Percentiles rank a stretch among this genome's conserved stretches.
Conservation (phyloP, 2,329 filamentous ascomycete species). For the Helotiales sp. region DNA sequence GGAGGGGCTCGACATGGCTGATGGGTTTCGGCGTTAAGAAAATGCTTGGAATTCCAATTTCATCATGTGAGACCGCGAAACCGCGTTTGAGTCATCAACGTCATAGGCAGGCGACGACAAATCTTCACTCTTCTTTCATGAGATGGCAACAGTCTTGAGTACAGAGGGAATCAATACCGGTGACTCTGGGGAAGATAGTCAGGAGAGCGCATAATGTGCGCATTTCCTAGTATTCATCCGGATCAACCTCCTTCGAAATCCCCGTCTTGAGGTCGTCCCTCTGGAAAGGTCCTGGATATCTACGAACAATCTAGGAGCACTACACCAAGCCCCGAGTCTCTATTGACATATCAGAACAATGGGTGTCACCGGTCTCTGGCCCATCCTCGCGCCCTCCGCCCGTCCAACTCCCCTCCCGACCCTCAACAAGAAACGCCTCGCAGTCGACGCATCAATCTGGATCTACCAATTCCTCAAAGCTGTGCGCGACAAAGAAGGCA, state of each 20-base stretch:
- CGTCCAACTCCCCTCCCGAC: conserved; percentile 96
- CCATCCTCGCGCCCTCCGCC: conserved; percentile 91
- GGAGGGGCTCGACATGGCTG: not conserved
- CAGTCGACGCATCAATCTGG: conserved; percentile 98
- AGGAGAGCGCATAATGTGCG: conserved; percentile 21
- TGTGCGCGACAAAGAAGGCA: conserved; percentile 97
- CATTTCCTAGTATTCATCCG: conserved; percentile 4
- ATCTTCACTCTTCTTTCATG: not conserved
- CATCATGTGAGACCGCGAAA: conserved; percentile 8
- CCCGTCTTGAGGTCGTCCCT: conserved; percentile 17
- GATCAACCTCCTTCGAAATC: not conserved
- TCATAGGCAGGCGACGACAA: conserved; percentile 13
- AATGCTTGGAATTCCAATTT: not conserved
- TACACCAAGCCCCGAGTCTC: not conserved
- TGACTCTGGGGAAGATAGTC: not conserved
- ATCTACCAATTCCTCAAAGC: conserved; percentile 99
- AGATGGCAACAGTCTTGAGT: not conserved
- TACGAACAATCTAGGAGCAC: not conserved
- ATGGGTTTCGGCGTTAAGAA: not conserved
- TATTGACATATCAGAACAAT: conserved; percentile 54
- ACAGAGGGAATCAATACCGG: not conserved
- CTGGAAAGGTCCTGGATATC: not conserved
- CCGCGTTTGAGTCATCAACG: conserved; percentile 23
- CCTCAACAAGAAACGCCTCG: conserved; percentile 92
- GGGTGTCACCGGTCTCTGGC: conserved; percentile 99